phyloP scores from a whole-genome alignment of 2,329 filamentous ascomycete genomes.

The Ascochyta koolunga region DNA sequence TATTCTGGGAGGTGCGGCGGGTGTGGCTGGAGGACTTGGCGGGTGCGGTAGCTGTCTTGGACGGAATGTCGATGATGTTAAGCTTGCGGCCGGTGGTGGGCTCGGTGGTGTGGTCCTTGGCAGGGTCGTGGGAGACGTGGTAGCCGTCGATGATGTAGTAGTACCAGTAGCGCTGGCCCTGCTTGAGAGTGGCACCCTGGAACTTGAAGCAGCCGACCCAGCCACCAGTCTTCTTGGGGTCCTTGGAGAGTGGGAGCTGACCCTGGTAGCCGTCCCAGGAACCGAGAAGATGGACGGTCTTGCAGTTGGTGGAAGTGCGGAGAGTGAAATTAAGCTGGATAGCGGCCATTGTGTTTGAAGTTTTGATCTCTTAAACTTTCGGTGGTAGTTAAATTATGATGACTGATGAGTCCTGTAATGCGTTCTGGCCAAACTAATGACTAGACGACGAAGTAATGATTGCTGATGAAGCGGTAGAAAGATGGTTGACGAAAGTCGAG shows the following conservation, averaged over 20 bases:
- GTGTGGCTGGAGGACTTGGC: conserved; percentile 50
- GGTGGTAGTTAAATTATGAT: conserved; percentile 33
- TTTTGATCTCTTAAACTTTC: conserved; percentile 31
- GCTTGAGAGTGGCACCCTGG: conserved; percentile 81
- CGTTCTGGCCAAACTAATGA: conserved; percentile 47
- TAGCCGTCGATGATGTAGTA: conserved; percentile 99
- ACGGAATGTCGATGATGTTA: conserved; percentile 93
- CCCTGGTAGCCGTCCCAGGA: conserved; percentile 98
- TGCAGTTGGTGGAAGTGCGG: conserved; percentile 93
- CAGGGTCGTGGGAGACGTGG: conserved; percentile 95
- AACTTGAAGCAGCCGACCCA: conserved; percentile 98
- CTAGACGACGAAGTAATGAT: conserved; percentile 40
- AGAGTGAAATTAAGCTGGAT: conserved; percentile 95
- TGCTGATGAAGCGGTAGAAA: conserved; percentile 45
- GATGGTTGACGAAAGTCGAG: conserved; percentile 33
- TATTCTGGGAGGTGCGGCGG: conserved; percentile 64
- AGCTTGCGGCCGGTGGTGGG: conserved; percentile 95
- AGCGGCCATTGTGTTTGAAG: conserved; percentile 70
- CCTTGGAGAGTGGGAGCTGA: conserved; percentile 92
- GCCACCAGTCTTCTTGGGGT: conserved; percentile 84
- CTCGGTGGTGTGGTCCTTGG: conserved; percentile 86
- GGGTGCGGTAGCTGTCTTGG: conserved; percentile 53
- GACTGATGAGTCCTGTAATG: conserved; percentile 29
- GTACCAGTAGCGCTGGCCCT: conserved; percentile 98
- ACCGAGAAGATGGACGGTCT: conserved; percentile 95